Base-by-base conservation (phyloP, 257 asterid genomes). In the Cinchona pubescens region DNA sequence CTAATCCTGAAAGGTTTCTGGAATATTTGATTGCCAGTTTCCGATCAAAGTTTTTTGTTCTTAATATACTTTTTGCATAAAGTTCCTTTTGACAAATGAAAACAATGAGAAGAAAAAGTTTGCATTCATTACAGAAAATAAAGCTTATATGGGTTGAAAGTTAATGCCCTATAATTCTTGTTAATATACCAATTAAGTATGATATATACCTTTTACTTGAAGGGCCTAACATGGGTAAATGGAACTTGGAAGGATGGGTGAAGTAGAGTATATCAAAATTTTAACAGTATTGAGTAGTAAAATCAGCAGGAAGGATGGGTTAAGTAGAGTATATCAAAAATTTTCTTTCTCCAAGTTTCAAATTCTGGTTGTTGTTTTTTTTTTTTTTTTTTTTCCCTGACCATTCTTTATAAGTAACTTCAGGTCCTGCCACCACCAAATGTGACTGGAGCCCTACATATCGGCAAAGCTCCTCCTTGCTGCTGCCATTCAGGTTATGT, bases 361-460 rank as follows among this genome's bases (percentile, higher is more conserved):
- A 27, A 27, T 46, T 69, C 38, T 14, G n/a, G 7, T 0, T 48
- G 38, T n/a, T n/a, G 19, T 5, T 45, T 45, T 76, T 27, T 25
- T 46, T 16, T 71, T 37, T 71, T 70, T 55, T 21, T 64, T 55
- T 27, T n/a, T n/a, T n/a, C n/a, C 16, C 59, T 23, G 51, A 43
- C 34, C 38, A 46, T 59, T 80, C 61, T 67, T 58, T 60, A 65
- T 81, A 79, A 45, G 74, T 71, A 23, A 77, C 56, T 82, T 77
- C 81, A 94, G 99, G 97, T 92, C 69, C 82, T 88, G 75, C 99
- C 99, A 67, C 99, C 99, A 34, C 99, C 99, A 21, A 94, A 94
- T 69, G 97, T 94, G 66, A 94, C 99, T 61, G 97, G 97, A 65
- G 99, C 97, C 78, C 90, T 94, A 40, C 99, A 94, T 79, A 94